phyloP scores from a whole-genome alignment of 441 rosid genomes.

The Cnidoscolus chayamansa region DNA sequence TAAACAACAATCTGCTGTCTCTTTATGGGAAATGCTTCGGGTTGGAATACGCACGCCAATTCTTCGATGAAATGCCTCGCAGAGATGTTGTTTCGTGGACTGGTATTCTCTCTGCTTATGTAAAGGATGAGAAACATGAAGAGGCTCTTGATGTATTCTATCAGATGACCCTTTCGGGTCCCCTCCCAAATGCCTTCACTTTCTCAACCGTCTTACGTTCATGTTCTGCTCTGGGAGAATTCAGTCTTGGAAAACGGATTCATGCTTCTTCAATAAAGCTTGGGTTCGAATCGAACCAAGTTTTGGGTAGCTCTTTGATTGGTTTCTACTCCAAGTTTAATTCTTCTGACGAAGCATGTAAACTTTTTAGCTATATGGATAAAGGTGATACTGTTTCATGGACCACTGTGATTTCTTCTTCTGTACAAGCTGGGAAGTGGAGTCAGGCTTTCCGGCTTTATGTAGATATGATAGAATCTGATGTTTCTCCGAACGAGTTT shows the following conservation, averaged over 20 bases:
- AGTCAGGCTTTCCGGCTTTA: slow-evolving; percentile 45
- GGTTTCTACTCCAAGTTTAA: slow-evolving; percentile 78
- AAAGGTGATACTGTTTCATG: slow-evolving; percentile 55
- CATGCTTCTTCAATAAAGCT: slow-evolving; percentile 51
- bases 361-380: slow-evolving; percentile 50
- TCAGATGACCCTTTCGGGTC: slow-evolving; percentile 45
- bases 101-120: slow-evolving; percentile 54
- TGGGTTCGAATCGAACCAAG: slow-evolving; percentile 48
- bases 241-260: slow-evolving; percentile 59
- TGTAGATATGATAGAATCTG: slow-evolving; percentile 43
- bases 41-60: slow-evolving; percentile 39
- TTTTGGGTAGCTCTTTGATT: slow-evolving; percentile 59
- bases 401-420: slow-evolving; percentile 73
- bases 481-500: slow-evolving; percentile 53
- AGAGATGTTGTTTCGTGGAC: slow-evolving; percentile 80
- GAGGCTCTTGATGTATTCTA: slow-evolving; percentile 47
- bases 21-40: slow-evolving; percentile 44
- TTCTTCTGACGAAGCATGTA: slow-evolving; percentile 40
- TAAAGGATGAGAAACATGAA: slow-evolving; percentile 46
- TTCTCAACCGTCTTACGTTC: slow-evolving; percentile 61
- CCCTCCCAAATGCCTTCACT: slow-evolving; percentile 59
- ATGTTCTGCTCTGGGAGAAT: slow-evolving; percentile 57
- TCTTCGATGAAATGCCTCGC: slow-evolving; percentile 71
- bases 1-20: slow-evolving; percentile 56
- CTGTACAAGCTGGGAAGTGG: slow-evolving; percentile 50